Evolutionary conservation across 208 protist genomes (phyloP).

Genomic region (Acanthamoeba triangularis): DNA sequence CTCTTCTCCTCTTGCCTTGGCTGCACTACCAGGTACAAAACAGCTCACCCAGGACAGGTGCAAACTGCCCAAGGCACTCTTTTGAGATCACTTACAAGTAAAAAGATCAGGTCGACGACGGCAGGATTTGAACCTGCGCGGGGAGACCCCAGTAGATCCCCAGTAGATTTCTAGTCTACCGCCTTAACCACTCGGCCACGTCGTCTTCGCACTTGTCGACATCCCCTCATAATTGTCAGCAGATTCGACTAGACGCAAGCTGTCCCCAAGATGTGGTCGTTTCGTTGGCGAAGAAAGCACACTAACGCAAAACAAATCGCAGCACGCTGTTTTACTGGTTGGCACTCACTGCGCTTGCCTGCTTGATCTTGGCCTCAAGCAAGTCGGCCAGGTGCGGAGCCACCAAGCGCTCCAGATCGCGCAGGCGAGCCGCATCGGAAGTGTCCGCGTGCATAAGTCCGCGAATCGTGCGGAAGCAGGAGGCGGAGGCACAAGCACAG

Average conservation of each 20-base stretch:
- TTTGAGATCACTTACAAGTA: too few relatives aligned
- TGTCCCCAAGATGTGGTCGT: too few relatives aligned
- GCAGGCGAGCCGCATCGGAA: neutral
- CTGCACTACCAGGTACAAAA: too few relatives aligned
- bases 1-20: too few relatives aligned
- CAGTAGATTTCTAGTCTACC: slow-evolving; percentile 34
- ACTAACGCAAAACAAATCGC: too few relatives aligned
- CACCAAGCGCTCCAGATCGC: neutral
- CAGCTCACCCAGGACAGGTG: too few relatives aligned
- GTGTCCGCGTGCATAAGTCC: slow-evolving; percentile 2
- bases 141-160: slow-evolving; percentile 23
- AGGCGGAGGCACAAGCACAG: neutral
- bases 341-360: neutral
- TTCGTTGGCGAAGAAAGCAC: too few relatives aligned
- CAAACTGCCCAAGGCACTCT: too few relatives aligned
- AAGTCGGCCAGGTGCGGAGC: neutral
- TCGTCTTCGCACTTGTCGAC: too few relatives aligned
- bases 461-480: slow-evolving; percentile 27
- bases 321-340: too few relatives aligned
- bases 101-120: slow-evolving; percentile 11
- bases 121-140: slow-evolving; percentile 27
- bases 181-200: slow-evolving; percentile 26
- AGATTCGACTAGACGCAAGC: too few relatives aligned
- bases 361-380: neutral
- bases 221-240: too few relatives aligned